Evolutionary conservation across 192 early-diverging fungal genomes (phyloP), one percentile per base, ranked within the genome.

Genomic region (Linnemannia hyalina): DNA sequence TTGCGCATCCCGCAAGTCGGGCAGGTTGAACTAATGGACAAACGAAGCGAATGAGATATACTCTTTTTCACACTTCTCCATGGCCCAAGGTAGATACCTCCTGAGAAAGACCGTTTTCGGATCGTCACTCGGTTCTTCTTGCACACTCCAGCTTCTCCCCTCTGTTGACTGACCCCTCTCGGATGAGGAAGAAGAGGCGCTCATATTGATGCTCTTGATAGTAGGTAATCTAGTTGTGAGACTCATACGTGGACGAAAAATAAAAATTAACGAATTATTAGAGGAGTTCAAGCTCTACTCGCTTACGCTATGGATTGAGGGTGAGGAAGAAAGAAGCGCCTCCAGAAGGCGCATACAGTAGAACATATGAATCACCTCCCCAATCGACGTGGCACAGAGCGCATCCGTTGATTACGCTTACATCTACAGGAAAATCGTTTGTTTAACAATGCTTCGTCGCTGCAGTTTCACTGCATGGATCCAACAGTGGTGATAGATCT

Each of bases 341-440:
- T 77, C 75, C 75, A 69, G 75, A n/a, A n/a, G n/a, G n/a, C n/a
- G n/a, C n/a, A n/a, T n/a, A n/a, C n/a, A n/a, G n/a, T n/a, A n/a
- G n/a, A n/a, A n/a, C n/a, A n/a, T n/a, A n/a, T n/a, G n/a, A n/a
- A n/a, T n/a, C n/a, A 75, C 74, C 49, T 75, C 74, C 74, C 74
- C 74, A 38, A 75, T 41, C 74, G 8, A 63, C 74, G 75, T 47
- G 65, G 75, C 75, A 77, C 42, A 65, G 65, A 77, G 46, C 63
- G 20, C 60, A 44, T 69, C 75, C 29, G 44, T 77, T 77, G 15
- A 77, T 65, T 65, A 77, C 41, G 75, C 44, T 55, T 77, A 77
- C n/a, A 77, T 49, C 65, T 77, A 77, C 69, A 77, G 75, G 75
- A 77, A 46, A 77, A 49, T 65, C 65, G 75, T 69, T 68, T 77